Percentiles rank a stretch among this genome's conserved stretches.
These are phyloP conservation scores for Nematocida ausubeli DNA, from an alignment of 371 early-diverging fungal species.

Conservation along the genomic window DNA sequence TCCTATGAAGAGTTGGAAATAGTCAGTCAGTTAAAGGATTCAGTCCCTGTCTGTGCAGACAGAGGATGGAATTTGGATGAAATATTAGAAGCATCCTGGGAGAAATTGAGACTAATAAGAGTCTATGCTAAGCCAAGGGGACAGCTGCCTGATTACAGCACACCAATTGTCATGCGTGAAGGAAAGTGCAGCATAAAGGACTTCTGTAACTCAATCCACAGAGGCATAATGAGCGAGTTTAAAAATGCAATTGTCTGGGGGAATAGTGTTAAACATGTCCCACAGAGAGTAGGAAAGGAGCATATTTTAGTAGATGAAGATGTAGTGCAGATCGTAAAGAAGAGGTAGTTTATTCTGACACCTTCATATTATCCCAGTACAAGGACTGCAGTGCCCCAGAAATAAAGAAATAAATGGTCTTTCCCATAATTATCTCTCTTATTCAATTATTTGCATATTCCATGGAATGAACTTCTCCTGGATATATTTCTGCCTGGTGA, in stretches of 20 bases:
- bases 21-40: constrained; percentile 90
- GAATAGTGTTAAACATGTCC: constrained; percentile 87
- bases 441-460: no score
- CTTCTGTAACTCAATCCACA: constrained; percentile 95
- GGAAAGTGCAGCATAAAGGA: constrained; percentile 76
- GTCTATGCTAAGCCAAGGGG: constrained; percentile 97
- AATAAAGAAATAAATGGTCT: no score
- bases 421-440: no score
- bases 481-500: no score
- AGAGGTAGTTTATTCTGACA: no score
- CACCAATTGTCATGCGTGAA: constrained; percentile 84
- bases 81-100: constrained; percentile 74
- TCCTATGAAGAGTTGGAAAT: constrained; percentile 90
- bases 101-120: constrained; percentile 61
- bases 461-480: no score
- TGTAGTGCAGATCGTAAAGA: constrained; percentile 93
- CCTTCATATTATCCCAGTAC: no score
- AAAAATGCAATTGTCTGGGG: constrained; percentile 97
- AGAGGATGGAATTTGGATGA: constrained; percentile 99
- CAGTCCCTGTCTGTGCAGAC: constrained; percentile 88
- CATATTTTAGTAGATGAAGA: constrained; percentile 90
- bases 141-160: constrained; percentile 84
- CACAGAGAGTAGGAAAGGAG: constrained; percentile 94
- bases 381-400: no score
- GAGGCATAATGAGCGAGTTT: constrained; percentile 84